Evolutionary conservation across 2,329 filamentous ascomycete genomes (phyloP), one percentile per base, ranked within the genome.

Genomic region (Nannizziopsis barbatae): DNA sequence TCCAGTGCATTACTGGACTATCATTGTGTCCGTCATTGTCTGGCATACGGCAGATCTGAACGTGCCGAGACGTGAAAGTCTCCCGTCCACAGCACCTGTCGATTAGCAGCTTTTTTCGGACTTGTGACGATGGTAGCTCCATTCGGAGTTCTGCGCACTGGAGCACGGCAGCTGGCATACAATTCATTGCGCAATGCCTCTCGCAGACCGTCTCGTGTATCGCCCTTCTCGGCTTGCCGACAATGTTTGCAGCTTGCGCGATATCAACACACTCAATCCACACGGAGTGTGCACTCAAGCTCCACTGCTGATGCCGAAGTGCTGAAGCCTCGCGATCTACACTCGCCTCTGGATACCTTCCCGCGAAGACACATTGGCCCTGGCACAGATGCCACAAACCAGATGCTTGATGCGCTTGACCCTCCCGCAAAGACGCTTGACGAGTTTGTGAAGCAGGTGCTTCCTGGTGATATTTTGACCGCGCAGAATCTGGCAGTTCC

Each of bases 311-410:
- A 94, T 57, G 22, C 22, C 15, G 89, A 64, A 20, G 62, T 60
- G 17, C 61, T 63, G 12, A 61, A 65, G 42, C 64, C 64, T 15
- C 58, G 59, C 40, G 48, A 71, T 48, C 54, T 67, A 38, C 69
- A 71, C 54, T 67, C 68, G 33, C 71, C 72, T 41, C 63, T 75
- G 38, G 72, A 75, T 61, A 72, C 79, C 36, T 94, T 95, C 60
- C 75, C 84, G 48, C 76, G 83, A 50, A 80, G 90, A 42, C 90
- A 95, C 68, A 94, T 95, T 68, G 89, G 89, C 1, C 88, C 88
- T 2, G 81, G 83, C 45, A 74, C 81, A 31, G 70, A 74, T 39
- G 81, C 85, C 47, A 77, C 81, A 1, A 71, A 80, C 56, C 73
- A 81, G 60, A 95, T 96, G 90, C 79, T 95, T 51, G 77, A 81